Conservation (phyloP, 495 filamentous ascomycete genomes). For the Aspergillus sclerotiicarbonarius region DNA sequence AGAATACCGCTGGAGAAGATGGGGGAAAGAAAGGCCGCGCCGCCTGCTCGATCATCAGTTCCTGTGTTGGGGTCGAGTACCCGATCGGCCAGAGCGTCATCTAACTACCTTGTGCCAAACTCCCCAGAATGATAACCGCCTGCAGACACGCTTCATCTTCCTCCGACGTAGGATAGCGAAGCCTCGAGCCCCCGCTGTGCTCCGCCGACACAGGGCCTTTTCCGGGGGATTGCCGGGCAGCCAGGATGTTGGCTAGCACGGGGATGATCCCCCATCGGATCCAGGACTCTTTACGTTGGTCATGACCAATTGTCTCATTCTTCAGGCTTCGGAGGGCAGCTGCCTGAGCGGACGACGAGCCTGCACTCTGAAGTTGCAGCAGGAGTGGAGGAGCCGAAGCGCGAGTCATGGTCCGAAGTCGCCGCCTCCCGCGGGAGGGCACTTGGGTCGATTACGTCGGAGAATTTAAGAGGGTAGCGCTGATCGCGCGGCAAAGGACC, state of each 20-base stretch:
- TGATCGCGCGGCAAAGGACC: not conserved
- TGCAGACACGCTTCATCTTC: conserved; percentile 71
- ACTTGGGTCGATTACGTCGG: conserved; percentile 7
- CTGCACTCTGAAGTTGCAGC: conserved; percentile 59
- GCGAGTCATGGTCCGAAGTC: conserved; percentile 47
- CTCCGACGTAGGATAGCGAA: conserved; percentile 31
- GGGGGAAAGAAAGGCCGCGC: conserved; percentile 72
- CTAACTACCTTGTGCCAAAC: conserved; percentile 74
- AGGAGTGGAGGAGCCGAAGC: conserved; percentile 54
- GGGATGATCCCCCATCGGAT: conserved; percentile 67
- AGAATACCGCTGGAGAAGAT: conserved; percentile 65
- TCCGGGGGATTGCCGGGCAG: conserved; percentile 29
- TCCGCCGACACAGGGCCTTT: conserved; percentile 36
- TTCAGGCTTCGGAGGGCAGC: conserved; percentile 70
- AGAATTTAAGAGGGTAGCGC: not conserved
- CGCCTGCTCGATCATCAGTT: conserved; percentile 56
- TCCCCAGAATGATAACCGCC: conserved; percentile 75
- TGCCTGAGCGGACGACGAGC: conserved; percentile 59
- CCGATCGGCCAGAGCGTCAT: not conserved
- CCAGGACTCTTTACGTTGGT: conserved; percentile 78
- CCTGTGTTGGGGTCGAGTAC: not conserved
- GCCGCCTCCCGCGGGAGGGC: conserved; percentile 31
- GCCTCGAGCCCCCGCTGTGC: conserved; percentile 29
- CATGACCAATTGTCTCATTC: conserved; percentile 86
- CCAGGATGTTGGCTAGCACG: conserved; percentile 62